These are phyloP conservation scores for Aurantiochytrium sp. DNA, from an alignment of 108 stramenopile species.

Conservation along the genomic window DNA sequence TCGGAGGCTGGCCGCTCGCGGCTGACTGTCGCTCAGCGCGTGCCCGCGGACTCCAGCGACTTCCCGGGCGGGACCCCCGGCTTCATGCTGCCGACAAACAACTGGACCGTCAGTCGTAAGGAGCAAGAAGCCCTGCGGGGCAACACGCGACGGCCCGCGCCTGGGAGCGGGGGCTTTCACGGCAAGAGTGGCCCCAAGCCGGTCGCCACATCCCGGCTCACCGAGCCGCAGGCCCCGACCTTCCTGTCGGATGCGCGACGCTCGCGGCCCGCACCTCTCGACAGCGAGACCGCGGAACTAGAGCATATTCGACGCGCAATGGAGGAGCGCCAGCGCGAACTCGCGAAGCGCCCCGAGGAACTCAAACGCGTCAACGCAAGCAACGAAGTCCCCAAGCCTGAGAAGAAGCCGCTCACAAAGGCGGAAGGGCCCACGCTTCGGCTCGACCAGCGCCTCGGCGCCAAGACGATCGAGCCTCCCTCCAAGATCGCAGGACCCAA, in stretches of 20 bases:
- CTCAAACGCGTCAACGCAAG: background rate
- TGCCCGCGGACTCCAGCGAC: no score
- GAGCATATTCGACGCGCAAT: background rate
- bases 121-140: no score
- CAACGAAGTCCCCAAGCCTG: background rate
- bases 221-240: background rate
- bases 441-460: background rate
- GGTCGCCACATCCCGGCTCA: background rate
- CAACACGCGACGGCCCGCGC: no score
- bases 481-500: no score
- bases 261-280: background rate
- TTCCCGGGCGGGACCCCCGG: no score
- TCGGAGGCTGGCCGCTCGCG: no score
- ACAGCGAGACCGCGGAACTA: background rate
- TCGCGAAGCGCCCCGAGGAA: background rate
- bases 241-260: background rate
- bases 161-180: no score
- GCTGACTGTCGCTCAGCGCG: no score
- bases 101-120: no score
- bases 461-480: background rate
- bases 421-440: background rate
- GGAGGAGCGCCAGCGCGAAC: background rate
- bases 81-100: no score
- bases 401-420: background rate
- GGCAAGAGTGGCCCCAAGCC: no score